A percentile compares a stretch with the other conserved stretches of the same genome.
These are phyloP conservation scores for Backusella psychrophila DNA, from an alignment of 192 early-diverging fungal species.

Conservation along the genomic window DNA sequence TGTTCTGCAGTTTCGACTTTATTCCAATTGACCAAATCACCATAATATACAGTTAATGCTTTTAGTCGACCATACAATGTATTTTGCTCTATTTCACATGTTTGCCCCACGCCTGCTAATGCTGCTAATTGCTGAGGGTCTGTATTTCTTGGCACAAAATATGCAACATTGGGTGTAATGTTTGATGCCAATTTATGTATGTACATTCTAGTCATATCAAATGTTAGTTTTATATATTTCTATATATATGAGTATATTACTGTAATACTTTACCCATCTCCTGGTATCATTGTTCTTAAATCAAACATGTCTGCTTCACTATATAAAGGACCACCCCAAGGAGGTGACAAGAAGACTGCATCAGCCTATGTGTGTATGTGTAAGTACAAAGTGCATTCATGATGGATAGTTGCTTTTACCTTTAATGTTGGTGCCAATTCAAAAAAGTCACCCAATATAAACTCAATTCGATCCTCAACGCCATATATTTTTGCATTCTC, in stretches of 20 bases:
- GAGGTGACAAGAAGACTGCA: slow-evolving; percentile 90
- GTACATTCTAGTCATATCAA: slow-evolving; percentile 43
- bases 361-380: slow-evolving; percentile 58
- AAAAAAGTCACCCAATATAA: slow-evolving; percentile 88
- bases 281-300: slow-evolving; percentile 68
- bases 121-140: slow-evolving; percentile 63
- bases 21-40: slow-evolving; percentile 53
- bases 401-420: slow-evolving; percentile 30
- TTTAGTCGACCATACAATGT: slow-evolving; percentile 67
- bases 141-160: slow-evolving; percentile 85
- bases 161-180: slow-evolving; percentile 77
- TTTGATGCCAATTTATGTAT: slow-evolving; percentile 60
- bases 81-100: slow-evolving; percentile 84
- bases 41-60: slow-evolving; percentile 76
- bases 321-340: slow-evolving; percentile 94
- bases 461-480: slow-evolving; percentile 88
- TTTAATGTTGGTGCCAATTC: slow-evolving; percentile 65
- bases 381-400: background rate
- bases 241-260: background rate
- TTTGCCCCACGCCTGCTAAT: slow-evolving; percentile 48
- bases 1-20: background rate
- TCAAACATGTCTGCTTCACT: slow-evolving; percentile 55
- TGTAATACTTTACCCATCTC: slow-evolving; percentile 58
- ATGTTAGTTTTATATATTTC: background rate
- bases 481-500: slow-evolving; percentile 91